Evolutionary conservation across 495 filamentous ascomycete genomes (phyloP).

Genomic region (Pyronema domesticum): DNA sequence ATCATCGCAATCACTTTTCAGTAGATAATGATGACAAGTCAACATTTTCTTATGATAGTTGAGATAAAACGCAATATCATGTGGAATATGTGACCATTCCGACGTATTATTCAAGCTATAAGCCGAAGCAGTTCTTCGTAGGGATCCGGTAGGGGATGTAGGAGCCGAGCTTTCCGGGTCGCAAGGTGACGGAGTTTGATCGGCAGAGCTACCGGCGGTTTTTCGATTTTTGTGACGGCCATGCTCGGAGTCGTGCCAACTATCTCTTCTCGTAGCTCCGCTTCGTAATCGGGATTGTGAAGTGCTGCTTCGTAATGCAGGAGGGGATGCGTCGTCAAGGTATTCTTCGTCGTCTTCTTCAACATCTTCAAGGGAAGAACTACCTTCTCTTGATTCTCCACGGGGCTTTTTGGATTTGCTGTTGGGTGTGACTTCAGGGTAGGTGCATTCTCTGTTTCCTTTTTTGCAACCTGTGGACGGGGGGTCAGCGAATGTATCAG

Average conservation of each 20-base stretch:
- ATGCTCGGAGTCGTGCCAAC: slow-evolving; percentile 17
- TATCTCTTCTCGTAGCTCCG: slow-evolving; percentile 11
- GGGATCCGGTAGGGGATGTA: slow-evolving; percentile 12
- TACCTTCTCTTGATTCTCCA: slow-evolving; percentile 21
- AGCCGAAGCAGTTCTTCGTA: slow-evolving; percentile 12
- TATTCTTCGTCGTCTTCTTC: slow-evolving; percentile 25
- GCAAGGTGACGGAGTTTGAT: slow-evolving; percentile 22
- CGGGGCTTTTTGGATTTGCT: slow-evolving; percentile 19
- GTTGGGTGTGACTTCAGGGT: slow-evolving; percentile 20
- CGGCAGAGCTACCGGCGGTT: slow-evolving; percentile 15
- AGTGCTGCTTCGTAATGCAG: slow-evolving; percentile 15
- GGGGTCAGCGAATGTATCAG: too few species aligned
- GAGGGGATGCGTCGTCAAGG: slow-evolving; percentile 11
- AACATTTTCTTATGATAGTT: slow-evolving; percentile 58
- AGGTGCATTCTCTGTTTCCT: slow-evolving; percentile 24
- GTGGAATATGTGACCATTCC: slow-evolving; percentile 26
- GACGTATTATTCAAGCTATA: slow-evolving; percentile 13
- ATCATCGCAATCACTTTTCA: slow-evolving; percentile 44
- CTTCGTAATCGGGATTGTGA: slow-evolving; percentile 18
- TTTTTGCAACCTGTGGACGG: slow-evolving; percentile 22
- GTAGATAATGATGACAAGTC: slow-evolving; percentile 61
- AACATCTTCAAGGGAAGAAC: slow-evolving; percentile 23
- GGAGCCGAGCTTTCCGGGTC: slow-evolving; percentile 20
- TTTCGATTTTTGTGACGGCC: slow-evolving; percentile 18
- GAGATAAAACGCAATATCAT: slow-evolving; percentile 62